A percentile compares a stretch with the other conserved stretches of the same genome.
These are phyloP conservation scores for Plasmodiophora brassicae DNA, from an alignment of 208 protist species.

Conservation along the genomic window DNA sequence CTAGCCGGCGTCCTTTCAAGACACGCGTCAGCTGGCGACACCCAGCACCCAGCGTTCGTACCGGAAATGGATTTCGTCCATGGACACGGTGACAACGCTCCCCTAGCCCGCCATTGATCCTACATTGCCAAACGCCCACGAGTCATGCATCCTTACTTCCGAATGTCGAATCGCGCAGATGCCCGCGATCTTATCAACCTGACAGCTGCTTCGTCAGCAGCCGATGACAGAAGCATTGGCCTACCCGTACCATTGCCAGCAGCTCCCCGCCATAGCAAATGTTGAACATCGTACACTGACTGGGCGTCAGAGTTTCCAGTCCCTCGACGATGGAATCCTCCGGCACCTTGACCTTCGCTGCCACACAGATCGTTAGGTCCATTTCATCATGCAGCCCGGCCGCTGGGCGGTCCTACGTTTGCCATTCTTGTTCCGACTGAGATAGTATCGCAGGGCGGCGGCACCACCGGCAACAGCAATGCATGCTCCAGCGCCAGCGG, in stretches of 20 bases:
- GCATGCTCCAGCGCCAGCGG: too few species aligned
- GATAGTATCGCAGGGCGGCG: too few species aligned
- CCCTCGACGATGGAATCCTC: not conserved
- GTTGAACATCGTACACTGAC: not conserved
- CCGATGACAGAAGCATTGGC: too few species aligned
- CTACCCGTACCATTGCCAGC: too few species aligned
- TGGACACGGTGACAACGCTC: not conserved
- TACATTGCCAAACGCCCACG: not conserved
- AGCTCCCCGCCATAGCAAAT: not conserved
- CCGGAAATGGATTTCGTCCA: conserved; percentile 18
- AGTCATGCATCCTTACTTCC: not conserved
- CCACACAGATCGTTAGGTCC: too few species aligned
- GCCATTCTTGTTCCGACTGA: too few species aligned
- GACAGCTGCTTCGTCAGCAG: too few species aligned
- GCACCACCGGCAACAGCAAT: too few species aligned
- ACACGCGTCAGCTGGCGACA: too few species aligned
- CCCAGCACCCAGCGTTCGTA: too few species aligned
- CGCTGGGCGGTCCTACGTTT: too few species aligned
- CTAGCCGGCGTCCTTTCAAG: not conserved
- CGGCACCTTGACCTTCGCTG: not conserved
- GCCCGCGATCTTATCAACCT: conserved; percentile 1
- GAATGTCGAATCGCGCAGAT: not conserved
- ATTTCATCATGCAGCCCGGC: too few species aligned
- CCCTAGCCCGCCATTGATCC: not conserved
- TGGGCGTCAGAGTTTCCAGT: not conserved